phyloP scores from a whole-genome alignment of 2,329 filamentous ascomycete species.

The Cadophora luteo-olivacea region DNA sequence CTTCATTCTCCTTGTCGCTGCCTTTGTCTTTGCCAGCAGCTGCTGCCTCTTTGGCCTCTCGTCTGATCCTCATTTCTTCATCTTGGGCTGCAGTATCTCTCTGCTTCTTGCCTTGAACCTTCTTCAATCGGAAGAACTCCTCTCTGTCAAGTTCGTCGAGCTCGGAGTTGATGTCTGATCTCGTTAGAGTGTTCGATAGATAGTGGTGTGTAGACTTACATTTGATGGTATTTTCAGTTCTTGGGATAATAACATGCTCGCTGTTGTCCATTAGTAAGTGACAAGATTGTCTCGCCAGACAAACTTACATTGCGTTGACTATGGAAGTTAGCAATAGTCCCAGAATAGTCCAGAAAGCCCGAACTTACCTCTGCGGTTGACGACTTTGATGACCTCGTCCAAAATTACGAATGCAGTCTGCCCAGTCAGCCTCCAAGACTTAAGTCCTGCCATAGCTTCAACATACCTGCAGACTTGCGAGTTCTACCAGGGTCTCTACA shows the following conservation, averaged over 20 bases:
- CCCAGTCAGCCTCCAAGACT: conserved; percentile 21
- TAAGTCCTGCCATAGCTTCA: neutral
- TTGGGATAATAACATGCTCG: conserved; percentile 94
- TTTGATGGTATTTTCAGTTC: conserved; percentile 99
- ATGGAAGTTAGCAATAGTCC: conserved; percentile 37
- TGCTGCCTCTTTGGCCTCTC: conserved; percentile 54
- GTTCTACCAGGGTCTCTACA: conserved; percentile 93
- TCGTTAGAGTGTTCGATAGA: conserved; percentile 23
- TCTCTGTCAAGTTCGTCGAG: conserved; percentile 96
- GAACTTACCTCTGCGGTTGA: conserved; percentile 84
- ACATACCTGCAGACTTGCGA: conserved; percentile 83
- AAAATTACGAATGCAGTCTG: conserved; percentile 95
- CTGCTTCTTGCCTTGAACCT: conserved; percentile 87
- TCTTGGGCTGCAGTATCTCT: conserved; percentile 75
- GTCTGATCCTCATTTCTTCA: conserved; percentile 77
- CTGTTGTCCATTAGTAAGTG: conserved; percentile 48
- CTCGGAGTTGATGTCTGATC: conserved; percentile 92
- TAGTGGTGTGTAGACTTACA: conserved; percentile 57
- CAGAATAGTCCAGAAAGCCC: neutral
- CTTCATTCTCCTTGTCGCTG: conserved; percentile 51
- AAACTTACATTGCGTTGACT: conserved; percentile 89
- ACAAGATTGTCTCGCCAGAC: neutral
- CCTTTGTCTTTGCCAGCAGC: conserved; percentile 60
- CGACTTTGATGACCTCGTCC: conserved; percentile 98
- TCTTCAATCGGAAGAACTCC: conserved; percentile 97